Evolutionary conservation across 352 stramenopile genomes (phyloP).

Genomic region (Globisporangium splendens): DNA sequence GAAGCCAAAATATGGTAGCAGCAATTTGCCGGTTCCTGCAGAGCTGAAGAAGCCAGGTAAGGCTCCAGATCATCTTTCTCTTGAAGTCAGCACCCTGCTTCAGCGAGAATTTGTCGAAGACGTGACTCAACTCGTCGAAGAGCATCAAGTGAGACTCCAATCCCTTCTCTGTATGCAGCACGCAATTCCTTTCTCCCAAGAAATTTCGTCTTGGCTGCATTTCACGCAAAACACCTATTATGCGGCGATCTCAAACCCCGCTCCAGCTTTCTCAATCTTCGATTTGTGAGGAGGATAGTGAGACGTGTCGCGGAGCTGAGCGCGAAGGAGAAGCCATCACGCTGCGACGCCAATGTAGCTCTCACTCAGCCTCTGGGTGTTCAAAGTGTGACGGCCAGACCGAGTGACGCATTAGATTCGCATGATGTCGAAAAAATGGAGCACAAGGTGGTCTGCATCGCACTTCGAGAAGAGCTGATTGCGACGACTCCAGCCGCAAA

Average conservation of each 20-base stretch:
- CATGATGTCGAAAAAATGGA: slow-evolving; percentile 35
- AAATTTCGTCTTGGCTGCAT: slow-evolving; percentile 44
- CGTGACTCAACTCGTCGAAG: slow-evolving; percentile 48
- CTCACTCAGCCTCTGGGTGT: slow-evolving; percentile 5
- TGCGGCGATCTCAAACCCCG: background rate
- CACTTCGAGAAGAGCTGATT: slow-evolving; percentile 31
- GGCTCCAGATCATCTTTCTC: background rate
- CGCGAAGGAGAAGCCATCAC: slow-evolving; percentile 6
- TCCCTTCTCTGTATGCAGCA: slow-evolving; percentile 43
- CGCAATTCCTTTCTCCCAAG: slow-evolving; percentile 33
- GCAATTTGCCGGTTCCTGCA: too few relatives aligned
- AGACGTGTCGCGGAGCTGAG: slow-evolving; percentile 22
- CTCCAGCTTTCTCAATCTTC: slow-evolving; percentile 10
- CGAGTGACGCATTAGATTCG: slow-evolving; percentile 3
- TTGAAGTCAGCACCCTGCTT: slow-evolving; percentile 8
- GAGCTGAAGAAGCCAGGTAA: background rate
- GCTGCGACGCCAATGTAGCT: background rate
- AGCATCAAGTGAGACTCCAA: slow-evolving; percentile 55
- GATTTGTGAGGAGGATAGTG: slow-evolving; percentile 22
- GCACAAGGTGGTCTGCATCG: slow-evolving; percentile 30
- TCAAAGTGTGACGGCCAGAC: background rate
- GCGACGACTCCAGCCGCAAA: slow-evolving; percentile 16
- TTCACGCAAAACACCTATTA: slow-evolving; percentile 41
- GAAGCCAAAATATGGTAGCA: background rate
- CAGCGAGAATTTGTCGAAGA: slow-evolving; percentile 37